Evolutionary conservation across 78 protist genomes (phyloP).

Genomic region (Dictyostelium brefeldianum): DNA sequence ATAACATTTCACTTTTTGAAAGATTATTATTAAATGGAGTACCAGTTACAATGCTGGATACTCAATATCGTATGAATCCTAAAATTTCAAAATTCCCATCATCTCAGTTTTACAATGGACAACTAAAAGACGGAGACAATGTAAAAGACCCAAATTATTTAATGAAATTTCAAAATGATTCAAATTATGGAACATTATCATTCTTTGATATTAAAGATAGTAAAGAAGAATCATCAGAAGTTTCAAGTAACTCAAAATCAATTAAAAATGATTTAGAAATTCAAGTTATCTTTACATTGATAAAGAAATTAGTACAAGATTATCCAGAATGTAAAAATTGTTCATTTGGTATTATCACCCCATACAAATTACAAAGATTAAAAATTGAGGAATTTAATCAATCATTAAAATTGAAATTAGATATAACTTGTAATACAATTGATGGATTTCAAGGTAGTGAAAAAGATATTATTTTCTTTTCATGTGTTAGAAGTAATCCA

Average conservation of each 20-base stretch:
- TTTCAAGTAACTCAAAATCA: not conserved
- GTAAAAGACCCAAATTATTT: not conserved
- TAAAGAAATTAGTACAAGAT: not conserved
- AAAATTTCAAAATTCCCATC: constrained; percentile 83
- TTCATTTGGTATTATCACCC: constrained; percentile 6
- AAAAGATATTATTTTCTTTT: constrained; percentile 85
- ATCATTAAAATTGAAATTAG: not conserved
- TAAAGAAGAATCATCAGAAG: not conserved
- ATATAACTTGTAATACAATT: constrained; percentile 78
- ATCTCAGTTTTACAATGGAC: constrained; percentile 74
- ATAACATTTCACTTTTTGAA: constrained; percentile 56
- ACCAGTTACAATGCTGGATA: constrained; percentile 1
- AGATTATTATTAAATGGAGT: constrained; percentile 16
- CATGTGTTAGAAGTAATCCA: constrained; percentile 77
- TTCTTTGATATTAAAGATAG: constrained; percentile 19
- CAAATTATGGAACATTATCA: not conserved
- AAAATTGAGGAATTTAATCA: not conserved
- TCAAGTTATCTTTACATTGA: not conserved
- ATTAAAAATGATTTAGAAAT: not conserved
- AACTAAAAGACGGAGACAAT: constrained; percentile 56
- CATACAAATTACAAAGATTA: constrained; percentile 7
- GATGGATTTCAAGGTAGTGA: constrained; percentile 93
- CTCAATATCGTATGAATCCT: constrained; percentile 94
- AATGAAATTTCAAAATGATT: not conserved
- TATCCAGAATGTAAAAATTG: constrained; percentile 5